Base-by-base conservation (phyloP, 2,329 filamentous ascomycete species). In the Colletotrichum filicis region DNA sequence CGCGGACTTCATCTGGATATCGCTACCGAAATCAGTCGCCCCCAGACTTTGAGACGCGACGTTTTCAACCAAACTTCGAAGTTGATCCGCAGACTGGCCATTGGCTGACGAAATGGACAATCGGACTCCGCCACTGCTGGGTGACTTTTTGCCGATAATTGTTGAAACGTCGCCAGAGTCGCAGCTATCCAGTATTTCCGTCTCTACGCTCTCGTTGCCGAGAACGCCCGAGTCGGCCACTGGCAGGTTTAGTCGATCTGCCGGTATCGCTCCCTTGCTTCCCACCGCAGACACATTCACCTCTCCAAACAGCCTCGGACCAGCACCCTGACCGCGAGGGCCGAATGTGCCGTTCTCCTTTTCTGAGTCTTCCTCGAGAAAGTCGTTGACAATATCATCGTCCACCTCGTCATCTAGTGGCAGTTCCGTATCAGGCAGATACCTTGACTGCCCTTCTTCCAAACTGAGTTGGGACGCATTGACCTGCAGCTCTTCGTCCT, bases 331-430 rank as follows among this genome's bases (percentile, higher is more conserved):
- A 24, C 75, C 79, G 55, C 80, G 60, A 26, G 59, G 91, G 83
- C 91, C 91, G 59, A 93, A 90, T 81, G 93, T 92, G 62, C 90
- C 89, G 8, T 94, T 95, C 80, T 95, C 93, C 78, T 95, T 95
- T 80, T 95, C 94, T 5, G 93, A 94, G 73, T 95, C 92, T 75
- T 93, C 94, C 74, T 83, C 82, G 76, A 83, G 81, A 1, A 85
- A 87, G 62, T 83, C 83, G 68, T 83, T 82, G 2, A 86, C 79
- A 11, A 83, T 77, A 55, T 85, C 83, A 19, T 82, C 80, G 11
- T 84, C 82, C 35, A 77, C 73, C 66, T 79, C 79, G 28, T 82
- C 82, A 46, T 73, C 76, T n/a, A 79, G 62, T 56, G 61, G 75
- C 75, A 78, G 78, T 75, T 58, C 69, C 6, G 77, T 75, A 37